phyloP scores from a whole-genome alignment of 2,329 filamentous ascomycete species.

The Colletotrichum incanum region DNA sequence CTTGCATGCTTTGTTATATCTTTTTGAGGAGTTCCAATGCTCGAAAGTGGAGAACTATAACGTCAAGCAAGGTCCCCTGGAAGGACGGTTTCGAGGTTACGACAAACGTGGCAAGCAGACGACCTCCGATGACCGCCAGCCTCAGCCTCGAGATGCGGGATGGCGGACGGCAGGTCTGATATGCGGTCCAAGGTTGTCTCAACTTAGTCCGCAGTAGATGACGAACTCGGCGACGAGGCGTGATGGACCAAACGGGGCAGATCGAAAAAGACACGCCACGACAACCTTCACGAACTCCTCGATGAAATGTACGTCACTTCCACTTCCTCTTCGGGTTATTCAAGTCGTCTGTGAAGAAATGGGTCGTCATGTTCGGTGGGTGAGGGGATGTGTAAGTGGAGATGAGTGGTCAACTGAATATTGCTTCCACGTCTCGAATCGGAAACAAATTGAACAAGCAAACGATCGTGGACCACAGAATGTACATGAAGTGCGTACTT shows the following conservation, averaged over 20 bases:
- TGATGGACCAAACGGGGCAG: conserved; percentile 14
- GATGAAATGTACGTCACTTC: conserved; percentile 16
- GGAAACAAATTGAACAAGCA: neutral
- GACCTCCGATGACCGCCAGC: conserved; percentile 40
- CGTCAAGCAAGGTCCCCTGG: conserved; percentile 24
- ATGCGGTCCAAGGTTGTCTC: neutral
- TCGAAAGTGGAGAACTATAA: conserved; percentile 30
- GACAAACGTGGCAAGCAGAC: conserved; percentile 55
- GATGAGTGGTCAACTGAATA: neutral
- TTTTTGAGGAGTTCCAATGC: neutral
- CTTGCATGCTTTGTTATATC: neutral
- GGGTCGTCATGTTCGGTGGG: conserved; percentile 12
- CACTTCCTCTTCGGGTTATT: neutral
- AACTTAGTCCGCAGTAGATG: neutral
- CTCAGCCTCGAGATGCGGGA: conserved; percentile 9
- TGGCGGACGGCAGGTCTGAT: conserved; percentile 7
- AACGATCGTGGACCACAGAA: neutral
- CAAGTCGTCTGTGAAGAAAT: neutral
- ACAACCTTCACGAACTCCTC: neutral
- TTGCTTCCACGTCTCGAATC: conserved; percentile 3
- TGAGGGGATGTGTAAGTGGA: neutral
- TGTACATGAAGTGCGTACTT: conserved; percentile 17
- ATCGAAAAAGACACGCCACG: neutral
- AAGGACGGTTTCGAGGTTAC: conserved; percentile 45
- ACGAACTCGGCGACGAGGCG: neutral